Percentiles rank a stretch among this genome's conserved stretches.
phyloP scores from a whole-genome alignment of 2,329 filamentous ascomycete genomes.

The Trichoderma polysporum region DNA sequence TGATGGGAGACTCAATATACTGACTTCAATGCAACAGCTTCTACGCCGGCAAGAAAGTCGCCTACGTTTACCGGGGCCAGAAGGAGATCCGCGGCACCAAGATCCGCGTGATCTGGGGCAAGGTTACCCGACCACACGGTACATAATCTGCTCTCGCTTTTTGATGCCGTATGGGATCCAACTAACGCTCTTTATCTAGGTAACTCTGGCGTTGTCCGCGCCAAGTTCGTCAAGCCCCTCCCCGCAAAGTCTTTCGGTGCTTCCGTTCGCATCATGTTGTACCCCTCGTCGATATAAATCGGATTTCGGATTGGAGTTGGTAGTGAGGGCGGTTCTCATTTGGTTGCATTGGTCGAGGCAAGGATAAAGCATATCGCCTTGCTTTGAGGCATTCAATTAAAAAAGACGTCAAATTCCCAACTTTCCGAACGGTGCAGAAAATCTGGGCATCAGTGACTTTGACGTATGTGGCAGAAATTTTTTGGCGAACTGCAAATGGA shows the following conservation, averaged over 20 bases:
- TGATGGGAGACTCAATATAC: conserved; percentile 14
- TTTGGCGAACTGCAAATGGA: conserved; percentile 16
- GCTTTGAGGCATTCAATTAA: conserved; percentile 55
- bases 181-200: conserved; percentile 49
- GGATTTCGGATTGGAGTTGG: conserved; percentile 58
- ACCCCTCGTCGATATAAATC: conserved; percentile 94
- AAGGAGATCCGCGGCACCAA: conserved; percentile 96
- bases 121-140: conserved; percentile 95
- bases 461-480: conserved; percentile 18
- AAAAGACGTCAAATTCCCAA: conserved; percentile 47
- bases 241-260: conserved; percentile 96
- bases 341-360: conserved; percentile 60
- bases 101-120: conserved; percentile 99
- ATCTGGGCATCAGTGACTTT: conserved; percentile 19
- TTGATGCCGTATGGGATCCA: not conserved
- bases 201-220: conserved; percentile 97
- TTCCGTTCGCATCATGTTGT: conserved; percentile 95
- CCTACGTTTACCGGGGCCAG: conserved; percentile 96
- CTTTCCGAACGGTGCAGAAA: conserved; percentile 28
- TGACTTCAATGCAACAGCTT: conserved; percentile 55
- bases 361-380: conserved; percentile 54
- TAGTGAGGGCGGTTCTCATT: conserved; percentile 62
- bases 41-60: conserved; percentile 98
- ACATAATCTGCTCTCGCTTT: conserved; percentile 39
- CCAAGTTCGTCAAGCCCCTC: conserved; percentile 95